Evolutionary conservation across 2,329 filamentous ascomycete species (phyloP).

Genomic region (Calonectria pteridis): DNA sequence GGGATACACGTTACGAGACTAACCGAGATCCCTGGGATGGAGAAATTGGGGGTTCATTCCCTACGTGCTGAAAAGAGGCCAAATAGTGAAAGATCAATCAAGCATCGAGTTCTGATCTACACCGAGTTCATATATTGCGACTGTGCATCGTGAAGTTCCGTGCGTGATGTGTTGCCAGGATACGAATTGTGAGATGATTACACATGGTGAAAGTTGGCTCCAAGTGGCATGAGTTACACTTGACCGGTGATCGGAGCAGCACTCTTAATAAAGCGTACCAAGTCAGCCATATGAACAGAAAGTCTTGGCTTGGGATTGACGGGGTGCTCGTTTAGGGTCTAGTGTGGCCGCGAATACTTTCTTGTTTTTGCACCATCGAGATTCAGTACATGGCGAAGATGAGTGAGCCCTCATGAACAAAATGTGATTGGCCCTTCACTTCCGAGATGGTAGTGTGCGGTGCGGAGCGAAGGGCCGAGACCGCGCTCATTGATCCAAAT

Average conservation of each 20-base stretch:
- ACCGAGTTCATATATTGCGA: neutral
- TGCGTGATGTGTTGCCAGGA: neutral
- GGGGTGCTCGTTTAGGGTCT: neutral
- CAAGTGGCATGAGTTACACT: neutral
- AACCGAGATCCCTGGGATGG: slow-evolving; percentile 10
- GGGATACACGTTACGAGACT: slow-evolving; percentile 39
- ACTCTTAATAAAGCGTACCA: neutral
- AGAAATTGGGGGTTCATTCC: slow-evolving; percentile 9
- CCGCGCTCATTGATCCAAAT: neutral
- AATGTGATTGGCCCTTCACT: neutral
- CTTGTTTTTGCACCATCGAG: neutral
- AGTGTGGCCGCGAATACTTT: neutral
- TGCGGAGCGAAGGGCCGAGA: neutral
- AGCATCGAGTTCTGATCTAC: neutral
- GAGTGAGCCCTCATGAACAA: neutral
- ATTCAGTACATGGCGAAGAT: neutral
- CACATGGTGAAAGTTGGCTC: neutral
- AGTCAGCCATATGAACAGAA: neutral
- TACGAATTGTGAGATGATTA: neutral
- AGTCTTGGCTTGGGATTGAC: neutral
- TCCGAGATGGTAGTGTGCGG: neutral
- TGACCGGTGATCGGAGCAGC: neutral
- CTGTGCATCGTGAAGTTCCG: neutral
- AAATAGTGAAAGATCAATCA: slow-evolving; percentile 14
- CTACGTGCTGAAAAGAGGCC: slow-evolving; percentile 1